Conservation (phyloP, 805 yeast genomes). For the Pichia eremophila region DNA sequence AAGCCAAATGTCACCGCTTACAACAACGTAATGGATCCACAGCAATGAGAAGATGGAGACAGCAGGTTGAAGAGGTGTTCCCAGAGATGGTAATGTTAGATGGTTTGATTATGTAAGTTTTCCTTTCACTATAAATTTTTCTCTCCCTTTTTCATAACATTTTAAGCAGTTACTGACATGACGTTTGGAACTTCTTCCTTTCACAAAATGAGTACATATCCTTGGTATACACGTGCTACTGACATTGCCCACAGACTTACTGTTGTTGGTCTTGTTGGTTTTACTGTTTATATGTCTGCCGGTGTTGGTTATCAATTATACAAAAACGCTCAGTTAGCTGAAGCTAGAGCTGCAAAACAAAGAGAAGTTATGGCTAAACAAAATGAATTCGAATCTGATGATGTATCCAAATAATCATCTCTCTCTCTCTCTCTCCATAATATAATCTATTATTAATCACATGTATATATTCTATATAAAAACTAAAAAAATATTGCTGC, state of each 20-base stretch:
- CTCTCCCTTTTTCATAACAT: not conserved
- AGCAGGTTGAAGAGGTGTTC: slow-evolving; percentile 7
- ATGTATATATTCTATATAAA: not conserved
- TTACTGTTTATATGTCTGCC: slow-evolving; percentile 37
- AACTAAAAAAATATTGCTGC: not conserved
- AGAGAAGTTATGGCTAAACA: slow-evolving; percentile 20
- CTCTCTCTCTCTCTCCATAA: not conserved
- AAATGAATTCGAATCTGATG: slow-evolving; percentile 16
- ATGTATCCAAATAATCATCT: not conserved
- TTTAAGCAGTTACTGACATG: too few species aligned
- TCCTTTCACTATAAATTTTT: too few species aligned
- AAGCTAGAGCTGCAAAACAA: slow-evolving; percentile 30
- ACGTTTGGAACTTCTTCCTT: too few species aligned
- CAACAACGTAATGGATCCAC: too few species aligned
- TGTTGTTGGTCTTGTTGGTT: slow-evolving; percentile 56
- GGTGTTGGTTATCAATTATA: slow-evolving; percentile 45
- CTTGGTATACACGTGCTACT: slow-evolving; percentile 69
- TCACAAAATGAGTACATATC: slow-evolving; percentile 27
- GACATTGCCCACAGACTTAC: slow-evolving; percentile 68
- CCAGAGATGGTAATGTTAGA: too few species aligned
- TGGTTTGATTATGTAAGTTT: too few species aligned
- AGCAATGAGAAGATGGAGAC: slow-evolving; percentile 7
- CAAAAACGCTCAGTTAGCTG: slow-evolving; percentile 43
- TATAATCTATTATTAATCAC: not conserved
- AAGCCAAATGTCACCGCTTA: not conserved